phyloP scores from a whole-genome alignment of 306 rosid genomes.

The Astragalus glycyphyllos region DNA sequence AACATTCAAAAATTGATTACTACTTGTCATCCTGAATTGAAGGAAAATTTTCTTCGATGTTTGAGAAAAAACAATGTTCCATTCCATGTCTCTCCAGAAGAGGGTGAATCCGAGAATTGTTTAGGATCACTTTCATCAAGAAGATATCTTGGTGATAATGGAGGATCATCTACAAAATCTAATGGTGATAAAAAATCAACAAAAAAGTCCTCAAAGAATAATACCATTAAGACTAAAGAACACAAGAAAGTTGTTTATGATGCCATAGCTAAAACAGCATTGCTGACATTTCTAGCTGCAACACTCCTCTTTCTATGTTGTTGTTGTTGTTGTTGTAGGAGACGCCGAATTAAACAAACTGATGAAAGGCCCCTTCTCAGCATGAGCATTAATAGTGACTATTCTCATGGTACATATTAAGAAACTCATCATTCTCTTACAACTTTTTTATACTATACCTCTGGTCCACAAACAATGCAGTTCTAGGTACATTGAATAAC shows the following conservation, averaged over 20 bases:
- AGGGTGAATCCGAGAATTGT: slow-evolving; percentile 54
- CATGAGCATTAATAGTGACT: slow-evolving; percentile 64
- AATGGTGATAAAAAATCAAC: slow-evolving; percentile 31
- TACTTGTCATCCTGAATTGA: slow-evolving; percentile 58
- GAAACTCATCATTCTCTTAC: not conserved
- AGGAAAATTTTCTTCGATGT: slow-evolving; percentile 66
- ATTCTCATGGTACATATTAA: slow-evolving; percentile 62
- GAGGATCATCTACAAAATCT: slow-evolving; percentile 20
- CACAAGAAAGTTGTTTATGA: slow-evolving; percentile 39
- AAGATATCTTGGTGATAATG: slow-evolving; percentile 59
- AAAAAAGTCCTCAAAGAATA: slow-evolving; percentile 11
- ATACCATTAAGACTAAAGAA: slow-evolving; percentile 24
- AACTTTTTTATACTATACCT: slow-evolving; percentile 7
- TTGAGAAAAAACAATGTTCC: slow-evolving; percentile 53
- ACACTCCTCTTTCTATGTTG: slow-evolving; percentile 62
- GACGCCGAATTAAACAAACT: slow-evolving; percentile 48
- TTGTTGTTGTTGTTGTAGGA: slow-evolving; percentile 50
- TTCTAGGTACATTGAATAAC: not conserved
- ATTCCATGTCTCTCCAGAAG: slow-evolving; percentile 57
- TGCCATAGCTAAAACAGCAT: slow-evolving; percentile 63
- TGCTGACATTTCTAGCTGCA: slow-evolving; percentile 64
- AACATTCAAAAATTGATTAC: slow-evolving; percentile 53
- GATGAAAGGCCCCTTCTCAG: slow-evolving; percentile 93
- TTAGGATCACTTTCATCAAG: slow-evolving; percentile 50
- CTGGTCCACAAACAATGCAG: not conserved